Evolutionary conservation across 2,329 filamentous ascomycete genomes (phyloP), one percentile per base, ranked within the genome.

Genomic region (Bisporella sp.): DNA sequence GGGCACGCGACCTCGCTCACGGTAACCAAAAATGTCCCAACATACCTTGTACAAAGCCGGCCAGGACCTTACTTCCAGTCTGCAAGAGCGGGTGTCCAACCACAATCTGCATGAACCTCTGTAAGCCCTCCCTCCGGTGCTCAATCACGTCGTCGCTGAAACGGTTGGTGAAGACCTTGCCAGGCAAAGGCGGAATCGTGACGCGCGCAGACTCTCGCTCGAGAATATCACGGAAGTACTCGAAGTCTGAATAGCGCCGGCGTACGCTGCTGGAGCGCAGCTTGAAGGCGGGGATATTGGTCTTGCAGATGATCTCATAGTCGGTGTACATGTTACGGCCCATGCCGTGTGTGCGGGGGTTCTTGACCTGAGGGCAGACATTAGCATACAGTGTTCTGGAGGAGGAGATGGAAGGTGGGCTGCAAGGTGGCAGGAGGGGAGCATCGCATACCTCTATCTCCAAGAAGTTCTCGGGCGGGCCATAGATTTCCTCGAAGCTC

Each of bases 141-240:
- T 97, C 93, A 68, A 99, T 99, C 64, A 99, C 92, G 68, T 96
- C 91, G 72, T 99, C 93, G 64, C 88, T 95, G 74, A 99, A 99
- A 44, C 93, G 83, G 70, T 97, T 97, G 47, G 92, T 96, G 62
- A 97, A 96, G 50, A 99, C 93, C 72, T 97, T 99, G 47, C 93
- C 93, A 0, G 93, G 93, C 57, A 99, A 74, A 5, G 93, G 92
- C 0, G 93, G 93, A 64, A 99, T 99, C 28, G 90, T 96, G 52
- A 99, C 93, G 58, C 92, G 82, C 52, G 91, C 91, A 62, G 82
- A 88, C 73, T 99, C 93, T 61, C 93, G 85, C 79, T 99, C 93
- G 54, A 99, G 81, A 57, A 97, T 95, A 70, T 99, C 93, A 66
- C 93, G 88, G 71, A 99, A 99, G 73, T 96, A 92, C 73, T 99